Evolutionary conservation across 108 stramenopile species (phyloP).

Genomic region (Skeletonema tropicum): DNA sequence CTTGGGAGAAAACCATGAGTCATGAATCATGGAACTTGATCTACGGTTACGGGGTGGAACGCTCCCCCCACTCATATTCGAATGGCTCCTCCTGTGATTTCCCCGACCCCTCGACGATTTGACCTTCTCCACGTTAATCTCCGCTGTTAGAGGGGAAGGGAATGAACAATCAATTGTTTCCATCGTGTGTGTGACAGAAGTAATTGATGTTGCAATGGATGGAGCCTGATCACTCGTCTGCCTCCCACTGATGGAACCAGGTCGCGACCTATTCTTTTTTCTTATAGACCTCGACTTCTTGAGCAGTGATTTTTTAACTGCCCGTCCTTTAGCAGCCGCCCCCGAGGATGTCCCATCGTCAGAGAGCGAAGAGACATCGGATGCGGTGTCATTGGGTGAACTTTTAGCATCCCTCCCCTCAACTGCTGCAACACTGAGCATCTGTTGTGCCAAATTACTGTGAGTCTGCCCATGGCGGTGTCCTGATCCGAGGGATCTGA

Average conservation of each 20-base stretch:
- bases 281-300: constrained; percentile 11
- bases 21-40: background rate
- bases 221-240: constrained; percentile 1
- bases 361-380: constrained; percentile 19
- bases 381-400: constrained; percentile 1
- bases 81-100: background rate
- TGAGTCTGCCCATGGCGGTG: background rate
- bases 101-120: background rate
- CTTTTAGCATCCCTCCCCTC: background rate
- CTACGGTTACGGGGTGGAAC: background rate
- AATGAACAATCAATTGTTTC: constrained; percentile 28
- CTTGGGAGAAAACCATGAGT: background rate
- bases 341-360: constrained; percentile 5
- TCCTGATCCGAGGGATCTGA: constrained; percentile 20
- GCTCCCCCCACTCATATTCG: background rate
- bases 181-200: constrained; percentile 22
- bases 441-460: background rate
- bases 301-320: constrained; percentile 7
- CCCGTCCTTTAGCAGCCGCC: constrained; percentile 1
- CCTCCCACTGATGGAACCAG: background rate
- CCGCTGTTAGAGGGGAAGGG: constrained; percentile 19
- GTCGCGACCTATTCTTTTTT: background rate
- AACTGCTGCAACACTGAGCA: background rate
- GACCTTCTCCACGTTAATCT: constrained; percentile 3
- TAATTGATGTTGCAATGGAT: constrained; percentile 16